A percentile compares a stretch with the other conserved stretches of the same genome.
Evolutionary conservation across 257 asterid genomes (phyloP).

Genomic region (Handroanthus guayacan): DNA sequence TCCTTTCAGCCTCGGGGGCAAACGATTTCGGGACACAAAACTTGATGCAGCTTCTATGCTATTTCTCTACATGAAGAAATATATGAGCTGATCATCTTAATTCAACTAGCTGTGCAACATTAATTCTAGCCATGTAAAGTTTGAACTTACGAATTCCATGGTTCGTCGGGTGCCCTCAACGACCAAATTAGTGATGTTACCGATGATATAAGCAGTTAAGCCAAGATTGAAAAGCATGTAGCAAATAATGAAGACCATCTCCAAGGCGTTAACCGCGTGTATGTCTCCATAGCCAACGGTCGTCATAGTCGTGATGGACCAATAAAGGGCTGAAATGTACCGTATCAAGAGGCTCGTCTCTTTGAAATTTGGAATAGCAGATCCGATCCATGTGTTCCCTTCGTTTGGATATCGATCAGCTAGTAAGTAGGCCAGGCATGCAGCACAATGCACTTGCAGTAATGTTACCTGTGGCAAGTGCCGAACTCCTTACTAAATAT

Average conservation of each 20-base stretch:
- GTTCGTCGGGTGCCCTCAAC: conserved; percentile 95
- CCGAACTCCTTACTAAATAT: too few species aligned
- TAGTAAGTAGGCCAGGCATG: conserved; percentile 75
- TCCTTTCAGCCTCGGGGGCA: conserved; percentile 82
- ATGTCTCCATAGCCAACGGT: conserved; percentile 97
- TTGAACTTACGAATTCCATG: conserved; percentile 82
- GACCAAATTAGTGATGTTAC: conserved; percentile 94
- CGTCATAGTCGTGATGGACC: conserved; percentile 94
- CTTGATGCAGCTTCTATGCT: conserved; percentile 89
- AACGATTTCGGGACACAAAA: conserved; percentile 72
- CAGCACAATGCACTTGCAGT: conserved; percentile 82
- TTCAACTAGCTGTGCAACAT: too few species aligned
- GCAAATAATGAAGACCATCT: conserved; percentile 78
- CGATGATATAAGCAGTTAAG: conserved; percentile 87
- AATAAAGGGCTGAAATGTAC: conserved; percentile 77
- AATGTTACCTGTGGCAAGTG: conserved; percentile 63
- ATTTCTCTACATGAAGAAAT: conserved; percentile 55
- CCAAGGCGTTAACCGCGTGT: conserved; percentile 79
- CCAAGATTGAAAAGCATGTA: conserved; percentile 92
- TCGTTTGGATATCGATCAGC: conserved; percentile 74
- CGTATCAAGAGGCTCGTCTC: conserved; percentile 61
- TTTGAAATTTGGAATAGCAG: conserved; percentile 64
- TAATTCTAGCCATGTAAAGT: too few species aligned
- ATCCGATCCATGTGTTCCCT: conserved; percentile 83
- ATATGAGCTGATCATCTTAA: too few species aligned